Evolutionary conservation across 2,329 filamentous ascomycete genomes (phyloP), one percentile per base, ranked within the genome.

Genomic region (Monosporascus ibericus): DNA sequence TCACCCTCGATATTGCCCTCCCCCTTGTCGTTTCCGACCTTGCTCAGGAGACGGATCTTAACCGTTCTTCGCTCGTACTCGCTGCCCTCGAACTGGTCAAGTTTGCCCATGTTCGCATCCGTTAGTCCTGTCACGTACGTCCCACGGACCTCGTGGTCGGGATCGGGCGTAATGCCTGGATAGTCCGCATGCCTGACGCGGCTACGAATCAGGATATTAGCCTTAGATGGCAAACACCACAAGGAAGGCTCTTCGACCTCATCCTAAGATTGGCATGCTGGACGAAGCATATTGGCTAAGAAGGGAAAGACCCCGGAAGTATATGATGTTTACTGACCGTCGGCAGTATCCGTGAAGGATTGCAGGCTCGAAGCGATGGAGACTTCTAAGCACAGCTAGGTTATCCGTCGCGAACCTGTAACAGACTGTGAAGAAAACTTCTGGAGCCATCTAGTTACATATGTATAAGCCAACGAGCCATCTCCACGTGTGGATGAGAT

Each of bases 371-470:
- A 90, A 83, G 1, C 70, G 80, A 56, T 82, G 82, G 37, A 92
- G 73, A 47, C 81, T 67, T 51, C 72, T 66, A 25, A 68, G 58
- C 1, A 65, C 7, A 5, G 59, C 64, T 38, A 79, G 68, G 68
- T 76, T 63, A 68, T 79, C 37, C 64, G 81, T 64, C 56, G 77
- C 75, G 5, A 67, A 61, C 59, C 84, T 82, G 71, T 92, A 89
- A 69, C 89, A 89, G 44, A 96, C 91, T 36, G 87, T 87, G 72
- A 88, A 87, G 61, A 97, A 90, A 63, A 97, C 85, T 64, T 87
- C 82, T 0, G 87, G 84, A n/a, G 86, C 88, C 91, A 96, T 96
- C 65, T 78, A 47, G 5, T 7, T 14, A 47, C 5, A 52, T 18
- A 37, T 63, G 17, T 60, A 53, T 46, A 60, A 50, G 18, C 20